Conservation (phyloP, 257 asterid species). For the Plectranthus barbatus region DNA sequence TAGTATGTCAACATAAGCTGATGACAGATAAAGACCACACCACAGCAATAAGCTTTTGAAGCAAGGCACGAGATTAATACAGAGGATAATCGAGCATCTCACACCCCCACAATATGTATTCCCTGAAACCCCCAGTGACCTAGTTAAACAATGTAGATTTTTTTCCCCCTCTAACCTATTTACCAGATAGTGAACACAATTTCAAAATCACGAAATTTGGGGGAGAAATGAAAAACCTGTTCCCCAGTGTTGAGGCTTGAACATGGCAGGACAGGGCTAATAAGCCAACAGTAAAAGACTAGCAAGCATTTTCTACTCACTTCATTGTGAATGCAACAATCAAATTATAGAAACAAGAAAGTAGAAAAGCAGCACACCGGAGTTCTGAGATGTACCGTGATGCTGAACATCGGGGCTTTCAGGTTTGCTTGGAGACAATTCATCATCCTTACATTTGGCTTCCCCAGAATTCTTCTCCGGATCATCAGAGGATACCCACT, state of each 20-base stretch:
- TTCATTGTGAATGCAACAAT: not conserved
- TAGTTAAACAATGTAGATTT: too few relatives aligned
- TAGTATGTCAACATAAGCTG: not conserved
- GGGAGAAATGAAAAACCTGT: not conserved
- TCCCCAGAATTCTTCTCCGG: constrained; percentile 27
- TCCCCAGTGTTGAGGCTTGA: not conserved
- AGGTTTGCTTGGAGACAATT: constrained; percentile 25
- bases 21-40: not conserved
- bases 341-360: not conserved
- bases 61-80: too few relatives aligned
- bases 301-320: not conserved
- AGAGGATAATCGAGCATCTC: not conserved
- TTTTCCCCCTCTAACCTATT: not conserved
- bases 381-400: constrained; percentile 20
- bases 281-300: not conserved
- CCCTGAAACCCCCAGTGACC: not conserved
- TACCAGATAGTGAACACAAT: not conserved
- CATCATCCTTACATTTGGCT: constrained; percentile 42
- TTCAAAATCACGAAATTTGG: not conserved
- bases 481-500: constrained; percentile 53
- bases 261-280: not conserved
- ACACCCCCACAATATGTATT: not conserved
- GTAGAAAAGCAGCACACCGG: constrained; percentile 15
- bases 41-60: too few relatives aligned
- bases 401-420: constrained; percentile 22